Percentiles rank a stretch among this genome's conserved stretches.
These are phyloP conservation scores for Angomonas ambiguus DNA, from an alignment of 208 protist species.

Conservation along the genomic window DNA sequence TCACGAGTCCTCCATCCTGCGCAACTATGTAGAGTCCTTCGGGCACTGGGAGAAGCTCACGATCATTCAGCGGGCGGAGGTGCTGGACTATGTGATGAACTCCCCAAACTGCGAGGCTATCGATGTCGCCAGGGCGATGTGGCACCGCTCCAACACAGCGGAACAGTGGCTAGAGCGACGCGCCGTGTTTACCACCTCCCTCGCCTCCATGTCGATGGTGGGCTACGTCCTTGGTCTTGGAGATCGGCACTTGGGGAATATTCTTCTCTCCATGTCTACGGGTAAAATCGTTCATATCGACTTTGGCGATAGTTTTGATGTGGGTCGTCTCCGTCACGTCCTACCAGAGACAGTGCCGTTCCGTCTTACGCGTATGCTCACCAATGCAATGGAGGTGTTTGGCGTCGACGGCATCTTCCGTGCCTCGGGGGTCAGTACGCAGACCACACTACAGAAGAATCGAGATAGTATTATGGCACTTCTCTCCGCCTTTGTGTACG, in stretches of 20 bases:
- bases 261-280: slow-evolving; percentile 98
- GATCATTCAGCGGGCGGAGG: slow-evolving; percentile 94
- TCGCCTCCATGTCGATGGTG: slow-evolving; percentile 99
- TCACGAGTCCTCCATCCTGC: slow-evolving; percentile 76
- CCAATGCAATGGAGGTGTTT: slow-evolving; percentile 99
- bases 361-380: slow-evolving; percentile 99
- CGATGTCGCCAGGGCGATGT: slow-evolving; percentile 91
- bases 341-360: slow-evolving; percentile 99
- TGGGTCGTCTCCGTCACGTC: slow-evolving; percentile 97
- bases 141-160: slow-evolving; percentile 95
- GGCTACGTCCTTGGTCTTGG: slow-evolving; percentile 94
- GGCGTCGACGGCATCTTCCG: slow-evolving; percentile 99
- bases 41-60: slow-evolving; percentile 86
- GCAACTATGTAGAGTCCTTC: slow-evolving; percentile 86
- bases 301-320: slow-evolving; percentile 99
- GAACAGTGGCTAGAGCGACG: slow-evolving; percentile 99
- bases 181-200: slow-evolving; percentile 97
- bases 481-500: slow-evolving; percentile 99
- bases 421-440: slow-evolving; percentile 95
- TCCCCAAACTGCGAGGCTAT: slow-evolving; percentile 88
- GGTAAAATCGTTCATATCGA: slow-evolving; percentile 99
- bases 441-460: slow-evolving; percentile 95
- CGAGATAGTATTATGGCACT: slow-evolving; percentile 99
- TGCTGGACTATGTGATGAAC: slow-evolving; percentile 98
- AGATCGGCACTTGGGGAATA: slow-evolving; percentile 99